Conservation (phyloP, 352 stramenopile species). For the Phytopythium oedochilum region DNA sequence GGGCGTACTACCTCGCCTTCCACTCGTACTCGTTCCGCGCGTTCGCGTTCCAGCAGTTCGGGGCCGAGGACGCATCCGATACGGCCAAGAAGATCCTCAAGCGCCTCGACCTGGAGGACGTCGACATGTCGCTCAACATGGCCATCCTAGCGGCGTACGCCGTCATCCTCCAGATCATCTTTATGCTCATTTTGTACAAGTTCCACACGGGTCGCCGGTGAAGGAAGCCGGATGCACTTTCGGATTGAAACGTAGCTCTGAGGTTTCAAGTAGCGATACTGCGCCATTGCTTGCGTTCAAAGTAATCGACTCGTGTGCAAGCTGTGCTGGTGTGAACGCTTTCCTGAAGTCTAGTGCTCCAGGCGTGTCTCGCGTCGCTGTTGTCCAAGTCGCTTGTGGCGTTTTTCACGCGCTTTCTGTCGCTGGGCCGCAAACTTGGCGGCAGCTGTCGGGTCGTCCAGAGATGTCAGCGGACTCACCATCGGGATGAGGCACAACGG, state of each 20-base stretch:
- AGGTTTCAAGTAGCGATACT: too few species aligned
- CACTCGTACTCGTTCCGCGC: conserved; percentile 84
- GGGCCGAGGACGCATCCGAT: conserved; percentile 13
- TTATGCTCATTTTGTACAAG: conserved; percentile 44
- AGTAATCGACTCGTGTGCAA: neutral
- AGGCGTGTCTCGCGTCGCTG: neutral
- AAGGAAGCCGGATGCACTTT: too few species aligned
- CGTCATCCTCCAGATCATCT: conserved; percentile 26
- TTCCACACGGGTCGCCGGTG: conserved; percentile 51
- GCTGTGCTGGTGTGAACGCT: too few species aligned
- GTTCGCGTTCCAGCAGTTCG: conserved; percentile 84
- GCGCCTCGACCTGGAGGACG: conserved; percentile 36
- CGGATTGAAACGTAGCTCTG: too few species aligned
- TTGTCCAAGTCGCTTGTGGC: conserved; percentile 1
- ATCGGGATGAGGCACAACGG: conserved; percentile 66
- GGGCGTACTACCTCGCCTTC: conserved; percentile 85
- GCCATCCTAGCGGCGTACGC: conserved; percentile 27
- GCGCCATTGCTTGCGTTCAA: too few species aligned
- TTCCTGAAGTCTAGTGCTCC: neutral
- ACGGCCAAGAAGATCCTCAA: conserved; percentile 12
- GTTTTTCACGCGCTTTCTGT: conserved; percentile 28
- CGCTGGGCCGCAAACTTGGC: conserved; percentile 42
- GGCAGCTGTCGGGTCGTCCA: conserved; percentile 59
- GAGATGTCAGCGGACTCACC: conserved; percentile 52
- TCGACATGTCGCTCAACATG: conserved; percentile 41